Percentiles rank a stretch among this genome's conserved stretches.
Evolutionary conservation across 1,284 basidiomycete genomes (phyloP).

Genomic region (Leccinum pallidistipes): DNA sequence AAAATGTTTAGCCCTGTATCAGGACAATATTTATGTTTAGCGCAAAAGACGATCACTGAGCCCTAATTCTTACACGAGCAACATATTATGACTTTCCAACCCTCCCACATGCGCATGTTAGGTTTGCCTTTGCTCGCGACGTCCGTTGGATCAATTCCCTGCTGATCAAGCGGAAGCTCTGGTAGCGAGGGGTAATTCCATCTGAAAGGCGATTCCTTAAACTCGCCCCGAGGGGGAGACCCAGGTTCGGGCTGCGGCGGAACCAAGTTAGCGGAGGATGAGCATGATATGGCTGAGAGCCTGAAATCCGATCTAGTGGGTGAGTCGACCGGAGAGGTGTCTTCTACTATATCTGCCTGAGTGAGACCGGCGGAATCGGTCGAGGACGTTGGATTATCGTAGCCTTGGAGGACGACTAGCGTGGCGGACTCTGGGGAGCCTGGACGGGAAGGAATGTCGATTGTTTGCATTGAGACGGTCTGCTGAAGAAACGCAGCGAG

Average conservation of each 20-base stretch:
- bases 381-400: slow-evolving; percentile 15
- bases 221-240: slow-evolving; percentile 19
- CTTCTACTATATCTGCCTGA: slow-evolving; percentile 6
- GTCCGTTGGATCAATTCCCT: neutral
- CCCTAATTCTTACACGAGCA: slow-evolving; percentile 52
- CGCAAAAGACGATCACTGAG: neutral
- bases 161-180: slow-evolving; percentile 17
- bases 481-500: slow-evolving; percentile 4
- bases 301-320: slow-evolving; percentile 23
- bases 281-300: slow-evolving; percentile 28
- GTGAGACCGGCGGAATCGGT: neutral
- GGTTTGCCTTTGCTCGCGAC: slow-evolving; percentile 3
- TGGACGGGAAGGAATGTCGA: slow-evolving; percentile 9
- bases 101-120: slow-evolving; percentile 34
- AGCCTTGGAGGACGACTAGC: slow-evolving; percentile 31
- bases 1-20: slow-evolving; percentile 64
- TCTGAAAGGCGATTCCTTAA: slow-evolving; percentile 32
- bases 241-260: slow-evolving; percentile 15
- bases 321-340: slow-evolving; percentile 14
- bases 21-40: slow-evolving; percentile 1
- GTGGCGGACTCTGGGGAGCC: slow-evolving; percentile 32
- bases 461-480: slow-evolving; percentile 15
- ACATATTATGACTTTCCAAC: slow-evolving; percentile 56
- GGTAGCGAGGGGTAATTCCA: slow-evolving; percentile 32
- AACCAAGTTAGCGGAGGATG: slow-evolving; percentile 27